Evolutionary conservation across 139 green algal genomes (phyloP).

Genomic region (Coccomyxa sp.): DNA sequence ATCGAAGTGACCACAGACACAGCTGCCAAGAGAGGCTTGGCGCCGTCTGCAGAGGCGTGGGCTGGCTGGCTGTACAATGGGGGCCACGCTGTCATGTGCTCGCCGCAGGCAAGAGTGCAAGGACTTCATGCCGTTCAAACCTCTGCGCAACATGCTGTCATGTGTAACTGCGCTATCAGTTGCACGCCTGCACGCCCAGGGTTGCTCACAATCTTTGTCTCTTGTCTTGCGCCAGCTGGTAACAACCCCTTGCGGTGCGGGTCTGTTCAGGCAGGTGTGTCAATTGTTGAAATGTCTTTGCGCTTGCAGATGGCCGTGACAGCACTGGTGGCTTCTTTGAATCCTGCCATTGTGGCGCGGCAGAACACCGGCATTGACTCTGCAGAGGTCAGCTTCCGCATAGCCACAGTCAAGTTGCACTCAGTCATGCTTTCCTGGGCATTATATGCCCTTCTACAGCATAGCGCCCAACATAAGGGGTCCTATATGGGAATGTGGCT

Average conservation of each 20-base stretch:
- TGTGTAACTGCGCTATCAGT: too few species aligned
- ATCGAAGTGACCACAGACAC: slow-evolving; percentile 39
- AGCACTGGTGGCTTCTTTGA: slow-evolving; percentile 29
- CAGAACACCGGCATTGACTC: slow-evolving; percentile 20
- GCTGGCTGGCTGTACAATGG: slow-evolving; percentile 39
- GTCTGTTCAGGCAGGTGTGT: too few species aligned
- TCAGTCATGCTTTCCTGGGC: neutral
- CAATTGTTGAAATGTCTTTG: neutral
- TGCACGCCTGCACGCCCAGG: too few species aligned
- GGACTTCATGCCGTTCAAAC: too few species aligned
- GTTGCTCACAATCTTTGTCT: too few species aligned
- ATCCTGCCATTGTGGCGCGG: slow-evolving; percentile 19
- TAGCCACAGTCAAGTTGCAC: neutral
- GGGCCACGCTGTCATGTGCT: slow-evolving; percentile 27
- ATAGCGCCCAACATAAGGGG: too few species aligned
- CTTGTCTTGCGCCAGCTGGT: too few species aligned
- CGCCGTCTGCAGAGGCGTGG: slow-evolving; percentile 23
- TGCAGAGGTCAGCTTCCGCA: neutral
- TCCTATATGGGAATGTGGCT: neutral
- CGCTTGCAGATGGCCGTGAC: slow-evolving; percentile 22
- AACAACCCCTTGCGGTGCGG: too few species aligned
- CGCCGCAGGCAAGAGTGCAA: slow-evolving; percentile 8
- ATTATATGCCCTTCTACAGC: neutral
- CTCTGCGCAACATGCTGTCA: too few species aligned
- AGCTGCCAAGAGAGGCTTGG: slow-evolving; percentile 26